Percentiles rank a stretch among this genome's conserved stretches.
These are phyloP conservation scores for Paecilomyces sp. DNA, from an alignment of 2,329 filamentous ascomycete species.

Conservation along the genomic window DNA sequence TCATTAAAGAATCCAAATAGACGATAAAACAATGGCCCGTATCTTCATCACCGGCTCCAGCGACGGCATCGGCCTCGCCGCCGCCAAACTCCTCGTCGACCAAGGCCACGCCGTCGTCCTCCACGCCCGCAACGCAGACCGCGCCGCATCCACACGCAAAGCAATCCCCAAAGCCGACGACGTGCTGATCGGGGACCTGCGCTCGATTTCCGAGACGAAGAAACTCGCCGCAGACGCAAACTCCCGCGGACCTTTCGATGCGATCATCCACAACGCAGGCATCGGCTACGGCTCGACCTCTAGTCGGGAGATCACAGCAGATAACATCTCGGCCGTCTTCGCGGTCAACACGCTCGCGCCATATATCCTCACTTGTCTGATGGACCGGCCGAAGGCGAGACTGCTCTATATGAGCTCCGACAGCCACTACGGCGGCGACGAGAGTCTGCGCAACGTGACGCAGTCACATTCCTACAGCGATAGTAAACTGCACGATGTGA, in stretches of 20 bases:
- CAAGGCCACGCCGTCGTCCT: constrained; percentile 11
- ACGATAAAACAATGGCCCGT: constrained; percentile 27
- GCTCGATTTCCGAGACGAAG: not conserved
- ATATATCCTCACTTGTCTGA: not conserved
- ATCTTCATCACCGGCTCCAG: constrained; percentile 51
- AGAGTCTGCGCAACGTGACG: not conserved
- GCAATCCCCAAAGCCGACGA: too few relatives aligned
- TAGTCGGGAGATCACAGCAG: not conserved
- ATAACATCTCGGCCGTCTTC: not conserved
- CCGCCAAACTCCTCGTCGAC: constrained; percentile 44
- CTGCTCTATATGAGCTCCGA: not conserved
- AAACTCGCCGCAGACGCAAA: not conserved
- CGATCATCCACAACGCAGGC: not conserved
- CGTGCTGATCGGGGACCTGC: not conserved
- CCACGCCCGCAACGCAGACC: not conserved
- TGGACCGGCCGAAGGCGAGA: not conserved
- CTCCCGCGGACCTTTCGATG: not conserved
- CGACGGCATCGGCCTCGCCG: constrained; percentile 49
- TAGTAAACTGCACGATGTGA: not conserved
- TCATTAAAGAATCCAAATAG: too few relatives aligned
- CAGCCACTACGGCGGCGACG: not conserved
- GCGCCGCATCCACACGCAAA: too few relatives aligned
- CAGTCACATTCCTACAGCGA: not conserved
- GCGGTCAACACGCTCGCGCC: not conserved
- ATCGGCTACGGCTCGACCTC: not conserved